Conservation (phyloP, 2,329 filamentous ascomycete genomes). For the Aulographum hederae region DNA sequence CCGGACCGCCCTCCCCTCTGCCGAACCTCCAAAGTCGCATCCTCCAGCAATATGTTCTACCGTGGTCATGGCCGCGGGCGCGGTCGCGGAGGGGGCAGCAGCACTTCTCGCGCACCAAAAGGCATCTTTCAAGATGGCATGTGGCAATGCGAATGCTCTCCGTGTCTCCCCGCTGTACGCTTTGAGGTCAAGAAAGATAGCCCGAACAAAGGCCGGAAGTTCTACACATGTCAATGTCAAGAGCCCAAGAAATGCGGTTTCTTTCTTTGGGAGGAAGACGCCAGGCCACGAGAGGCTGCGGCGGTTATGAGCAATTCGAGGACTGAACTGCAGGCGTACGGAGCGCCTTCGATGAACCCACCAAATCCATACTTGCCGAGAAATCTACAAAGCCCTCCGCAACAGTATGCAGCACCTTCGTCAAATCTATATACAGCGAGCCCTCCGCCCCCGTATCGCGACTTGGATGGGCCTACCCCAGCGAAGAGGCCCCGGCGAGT, state of each 20-base stretch:
- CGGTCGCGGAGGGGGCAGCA: neutral
- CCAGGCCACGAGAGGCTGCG: constrained; percentile 26
- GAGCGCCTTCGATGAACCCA: too few species aligned
- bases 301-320: constrained; percentile 28
- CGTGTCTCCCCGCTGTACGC: constrained; percentile 32
- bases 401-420: too few species aligned
- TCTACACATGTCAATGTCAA: constrained; percentile 39
- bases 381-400: too few species aligned
- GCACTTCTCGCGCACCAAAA: neutral
- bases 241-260: constrained; percentile 31
- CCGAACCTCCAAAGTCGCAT: too few species aligned
- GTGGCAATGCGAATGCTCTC: constrained; percentile 32
- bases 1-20: too few species aligned
- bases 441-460: neutral
- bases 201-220: constrained; percentile 36
- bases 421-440: too few species aligned
- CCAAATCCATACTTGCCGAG: too few species aligned
- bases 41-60: too few species aligned
- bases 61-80: neutral
- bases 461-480: too few species aligned
- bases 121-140: constrained; percentile 3
- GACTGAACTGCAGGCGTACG: neutral
- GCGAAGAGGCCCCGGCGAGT: neutral
- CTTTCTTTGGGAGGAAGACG: constrained; percentile 40
- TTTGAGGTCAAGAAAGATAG: constrained; percentile 39